These are phyloP conservation scores for Cladosporium phlei DNA, from an alignment of 2,329 filamentous ascomycete genomes.

Conservation along the genomic window DNA sequence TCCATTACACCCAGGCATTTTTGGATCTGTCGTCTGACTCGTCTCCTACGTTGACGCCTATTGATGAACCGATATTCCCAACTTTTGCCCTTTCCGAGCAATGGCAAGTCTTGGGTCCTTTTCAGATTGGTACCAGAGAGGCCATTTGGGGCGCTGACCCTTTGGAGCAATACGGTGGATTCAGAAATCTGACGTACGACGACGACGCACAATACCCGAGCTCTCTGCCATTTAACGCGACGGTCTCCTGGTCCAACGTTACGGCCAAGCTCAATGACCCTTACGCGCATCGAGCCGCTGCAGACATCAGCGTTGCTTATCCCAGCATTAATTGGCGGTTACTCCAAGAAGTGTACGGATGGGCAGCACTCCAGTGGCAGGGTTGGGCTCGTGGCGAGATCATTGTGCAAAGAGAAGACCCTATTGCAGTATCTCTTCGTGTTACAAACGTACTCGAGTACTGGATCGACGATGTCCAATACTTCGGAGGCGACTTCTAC, in stretches of 20 bases:
- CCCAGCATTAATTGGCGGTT: constrained; percentile 51
- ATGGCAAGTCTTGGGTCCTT: constrained; percentile 55
- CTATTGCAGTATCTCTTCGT: constrained; percentile 39
- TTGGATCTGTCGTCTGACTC: neutral
- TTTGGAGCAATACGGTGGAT: constrained; percentile 50
- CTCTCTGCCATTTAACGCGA: constrained; percentile 49
- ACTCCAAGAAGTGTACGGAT: constrained; percentile 53
- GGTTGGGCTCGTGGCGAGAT: constrained; percentile 52
- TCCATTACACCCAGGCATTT: neutral
- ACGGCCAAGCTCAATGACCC: constrained; percentile 30
- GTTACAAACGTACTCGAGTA: constrained; percentile 49
- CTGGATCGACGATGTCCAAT: constrained; percentile 47
- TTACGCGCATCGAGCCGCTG: constrained; percentile 30
- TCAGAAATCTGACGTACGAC: constrained; percentile 44
- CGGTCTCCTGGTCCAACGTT: constrained; percentile 44
- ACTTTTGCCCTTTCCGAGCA: constrained; percentile 17
- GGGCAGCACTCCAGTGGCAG: constrained; percentile 56
- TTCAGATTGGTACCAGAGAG: constrained; percentile 56
- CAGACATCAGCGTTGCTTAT: constrained; percentile 43
- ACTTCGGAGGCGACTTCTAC: constrained; percentile 57
- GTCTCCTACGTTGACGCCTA: too few relatives aligned
- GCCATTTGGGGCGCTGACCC: constrained; percentile 57
- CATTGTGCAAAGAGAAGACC: constrained; percentile 30
- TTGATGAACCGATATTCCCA: neutral
- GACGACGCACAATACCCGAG: constrained; percentile 42